Conservation (phyloP, 2,329 filamentous ascomycete species). For the Cladophialophora chaetospira region DNA sequence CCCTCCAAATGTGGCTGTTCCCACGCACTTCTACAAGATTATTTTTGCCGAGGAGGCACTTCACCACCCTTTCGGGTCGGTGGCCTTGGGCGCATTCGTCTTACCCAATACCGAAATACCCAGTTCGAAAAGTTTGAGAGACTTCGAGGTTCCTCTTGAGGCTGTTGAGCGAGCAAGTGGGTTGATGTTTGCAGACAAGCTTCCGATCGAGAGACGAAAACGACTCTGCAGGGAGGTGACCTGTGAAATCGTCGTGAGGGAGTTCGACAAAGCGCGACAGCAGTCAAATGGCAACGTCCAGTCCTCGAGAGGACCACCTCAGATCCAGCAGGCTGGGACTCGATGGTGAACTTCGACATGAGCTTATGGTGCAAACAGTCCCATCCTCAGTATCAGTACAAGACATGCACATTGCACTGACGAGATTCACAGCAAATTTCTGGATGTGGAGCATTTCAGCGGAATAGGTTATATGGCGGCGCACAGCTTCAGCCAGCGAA, state of each 20-base stretch:
- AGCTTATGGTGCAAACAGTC: background rate
- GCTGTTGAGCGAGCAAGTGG: constrained; percentile 89
- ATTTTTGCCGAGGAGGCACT: constrained; percentile 89
- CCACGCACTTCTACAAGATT: constrained; percentile 99
- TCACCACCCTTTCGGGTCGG: constrained; percentile 61
- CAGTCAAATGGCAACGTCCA: constrained; percentile 33
- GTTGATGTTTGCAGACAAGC: constrained; percentile 81
- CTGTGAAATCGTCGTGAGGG: constrained; percentile 79
- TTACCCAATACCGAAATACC: constrained; percentile 87
- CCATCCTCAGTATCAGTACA: background rate
- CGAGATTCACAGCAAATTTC: background rate
- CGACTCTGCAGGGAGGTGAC: constrained; percentile 82
- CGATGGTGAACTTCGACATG: constrained; percentile 6
- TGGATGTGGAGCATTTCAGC: background rate
- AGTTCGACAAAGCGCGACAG: constrained; percentile 67
- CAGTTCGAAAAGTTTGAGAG: constrained; percentile 80
- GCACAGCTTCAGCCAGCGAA: background rate
- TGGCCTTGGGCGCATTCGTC: constrained; percentile 91
- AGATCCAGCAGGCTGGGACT: constrained; percentile 9
- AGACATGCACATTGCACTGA: background rate
- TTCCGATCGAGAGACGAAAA: constrained; percentile 72
- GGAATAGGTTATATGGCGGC: background rate
- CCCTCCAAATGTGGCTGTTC: constrained; percentile 91
- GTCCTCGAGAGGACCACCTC: background rate
- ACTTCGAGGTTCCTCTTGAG: constrained; percentile 95